These are phyloP conservation scores for Candida broadrunensis DNA, from an alignment of 805 yeast genomes.

Conservation along the genomic window DNA sequence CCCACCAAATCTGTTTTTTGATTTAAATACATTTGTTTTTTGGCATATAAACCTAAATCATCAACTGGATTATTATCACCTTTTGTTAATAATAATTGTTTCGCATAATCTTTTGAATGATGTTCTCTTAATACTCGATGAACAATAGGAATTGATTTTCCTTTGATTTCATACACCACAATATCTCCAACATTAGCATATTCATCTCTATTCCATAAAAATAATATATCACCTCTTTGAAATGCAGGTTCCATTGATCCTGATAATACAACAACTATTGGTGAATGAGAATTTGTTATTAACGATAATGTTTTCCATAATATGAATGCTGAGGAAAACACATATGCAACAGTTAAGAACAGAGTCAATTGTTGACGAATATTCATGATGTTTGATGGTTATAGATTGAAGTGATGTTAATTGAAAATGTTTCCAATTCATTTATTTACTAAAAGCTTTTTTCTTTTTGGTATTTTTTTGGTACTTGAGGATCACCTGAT, in stretches of 20 bases:
- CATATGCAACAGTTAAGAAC: slow-evolving; percentile 69
- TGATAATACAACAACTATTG: slow-evolving; percentile 92
- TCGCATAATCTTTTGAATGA: slow-evolving; percentile 33
- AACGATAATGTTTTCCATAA: slow-evolving; percentile 84
- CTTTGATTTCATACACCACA: slow-evolving; percentile 84
- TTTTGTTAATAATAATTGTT: slow-evolving; percentile 81
- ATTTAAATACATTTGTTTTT: slow-evolving; percentile 71
- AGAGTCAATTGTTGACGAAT: slow-evolving; percentile 62
- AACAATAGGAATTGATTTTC: slow-evolving; percentile 88
- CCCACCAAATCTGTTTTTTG: slow-evolving; percentile 81
- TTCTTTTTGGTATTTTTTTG: too few species aligned
- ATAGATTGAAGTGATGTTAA: too few species aligned
- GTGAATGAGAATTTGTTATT: slow-evolving; percentile 80
- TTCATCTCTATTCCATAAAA: slow-evolving; percentile 82
- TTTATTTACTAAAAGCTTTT: too few species aligned
- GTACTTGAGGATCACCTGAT: too few species aligned
- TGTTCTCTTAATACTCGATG: slow-evolving; percentile 93
- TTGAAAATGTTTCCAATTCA: too few species aligned
- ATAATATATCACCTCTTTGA: slow-evolving; percentile 93
- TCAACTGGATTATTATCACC: slow-evolving; percentile 96
- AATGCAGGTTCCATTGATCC: slow-evolving; percentile 99
- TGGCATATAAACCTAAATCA: slow-evolving; percentile 81
- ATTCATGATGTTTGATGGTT: slow-evolving; percentile 47
- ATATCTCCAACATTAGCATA: slow-evolving; percentile 80
- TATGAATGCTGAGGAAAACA: slow-evolving; percentile 85